phyloP scores from a whole-genome alignment of 768 basidiomycete species.

The Chalciporus sphaerocephalus region DNA sequence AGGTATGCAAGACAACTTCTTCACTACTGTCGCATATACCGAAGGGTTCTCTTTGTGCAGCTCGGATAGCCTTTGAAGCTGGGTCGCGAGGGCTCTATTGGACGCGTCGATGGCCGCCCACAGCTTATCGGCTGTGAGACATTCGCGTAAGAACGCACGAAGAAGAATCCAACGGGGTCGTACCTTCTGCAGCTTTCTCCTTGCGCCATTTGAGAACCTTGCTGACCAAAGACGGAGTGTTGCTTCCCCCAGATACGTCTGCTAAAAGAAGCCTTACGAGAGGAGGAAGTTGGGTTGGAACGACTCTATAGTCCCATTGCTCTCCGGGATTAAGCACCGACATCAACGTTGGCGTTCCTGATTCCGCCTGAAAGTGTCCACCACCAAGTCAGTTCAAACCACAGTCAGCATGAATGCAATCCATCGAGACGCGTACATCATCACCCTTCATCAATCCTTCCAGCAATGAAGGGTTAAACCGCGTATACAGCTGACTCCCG shows the following conservation, averaged over 20 bases:
- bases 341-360: slow-evolving; percentile 29
- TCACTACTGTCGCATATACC: slow-evolving; percentile 53
- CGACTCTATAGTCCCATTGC: slow-evolving; percentile 67
- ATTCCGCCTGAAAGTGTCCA: slow-evolving; percentile 10
- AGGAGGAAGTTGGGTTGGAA: slow-evolving; percentile 79
- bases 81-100: slow-evolving; percentile 56
- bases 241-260: slow-evolving; percentile 93
- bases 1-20: slow-evolving; percentile 58
- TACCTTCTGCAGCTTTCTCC: slow-evolving; percentile 56
- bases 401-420: background rate
- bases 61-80: slow-evolving; percentile 48
- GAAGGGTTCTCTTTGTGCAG: slow-evolving; percentile 44
- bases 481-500: slow-evolving; percentile 89
- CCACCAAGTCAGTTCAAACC: background rate
- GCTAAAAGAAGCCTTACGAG: slow-evolving; percentile 82
- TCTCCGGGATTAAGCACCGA: slow-evolving; percentile 55
- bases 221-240: slow-evolving; percentile 90
- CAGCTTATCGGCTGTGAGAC: slow-evolving; percentile 48
- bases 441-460: slow-evolving; percentile 20
- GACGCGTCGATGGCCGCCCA: slow-evolving; percentile 62
- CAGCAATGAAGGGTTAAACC: slow-evolving; percentile 64
- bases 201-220: slow-evolving; percentile 89
- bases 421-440: slow-evolving; percentile 18
- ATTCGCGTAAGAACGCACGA: slow-evolving; percentile 1
- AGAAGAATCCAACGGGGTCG: background rate